phyloP scores from a whole-genome alignment of 2,329 filamentous ascomycete species.

The Aspergillus piperis region DNA sequence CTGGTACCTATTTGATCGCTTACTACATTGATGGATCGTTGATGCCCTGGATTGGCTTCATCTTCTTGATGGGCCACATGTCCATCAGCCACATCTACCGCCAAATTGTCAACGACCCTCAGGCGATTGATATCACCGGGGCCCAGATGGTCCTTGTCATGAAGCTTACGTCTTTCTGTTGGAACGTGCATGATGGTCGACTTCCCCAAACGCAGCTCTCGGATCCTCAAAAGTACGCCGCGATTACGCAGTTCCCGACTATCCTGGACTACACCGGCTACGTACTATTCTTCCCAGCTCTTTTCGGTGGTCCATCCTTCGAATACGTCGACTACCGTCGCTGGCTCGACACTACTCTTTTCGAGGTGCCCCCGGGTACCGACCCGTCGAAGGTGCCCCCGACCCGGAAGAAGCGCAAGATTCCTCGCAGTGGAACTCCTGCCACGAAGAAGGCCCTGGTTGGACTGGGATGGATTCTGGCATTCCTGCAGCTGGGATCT shows the following conservation, averaged over 20 bases:
- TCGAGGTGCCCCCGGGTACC: slow-evolving; percentile 77
- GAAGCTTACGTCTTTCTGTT: slow-evolving; percentile 95
- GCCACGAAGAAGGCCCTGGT: slow-evolving; percentile 73
- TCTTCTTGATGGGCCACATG: slow-evolving; percentile 95
- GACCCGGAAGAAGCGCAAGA: slow-evolving; percentile 86
- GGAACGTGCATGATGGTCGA: slow-evolving; percentile 93
- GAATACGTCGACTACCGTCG: slow-evolving; percentile 90
- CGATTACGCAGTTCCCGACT: slow-evolving; percentile 71
- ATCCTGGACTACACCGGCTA: slow-evolving; percentile 85
- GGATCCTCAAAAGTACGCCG: slow-evolving; percentile 80
- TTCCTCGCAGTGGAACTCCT: slow-evolving; percentile 85
- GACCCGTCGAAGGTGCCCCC: slow-evolving; percentile 83
- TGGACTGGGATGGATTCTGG: slow-evolving; percentile 76
- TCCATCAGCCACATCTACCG: slow-evolving; percentile 84
- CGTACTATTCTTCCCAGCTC: slow-evolving; percentile 89
- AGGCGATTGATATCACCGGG: slow-evolving; percentile 79
- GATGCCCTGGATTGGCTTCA: slow-evolving; percentile 97
- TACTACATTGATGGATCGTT: slow-evolving; percentile 80
- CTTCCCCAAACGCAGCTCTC: slow-evolving; percentile 78
- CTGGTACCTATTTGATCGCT: slow-evolving; percentile 79
- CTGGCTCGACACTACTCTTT: slow-evolving; percentile 95
- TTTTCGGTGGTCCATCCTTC: slow-evolving; percentile 88
- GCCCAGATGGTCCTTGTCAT: slow-evolving; percentile 98
- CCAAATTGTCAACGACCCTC: slow-evolving; percentile 67
- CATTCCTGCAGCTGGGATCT: slow-evolving; percentile 71